These are phyloP conservation scores for Cornus florida DNA, from an alignment of 148 eudicot genomes.

Conservation along the genomic window DNA sequence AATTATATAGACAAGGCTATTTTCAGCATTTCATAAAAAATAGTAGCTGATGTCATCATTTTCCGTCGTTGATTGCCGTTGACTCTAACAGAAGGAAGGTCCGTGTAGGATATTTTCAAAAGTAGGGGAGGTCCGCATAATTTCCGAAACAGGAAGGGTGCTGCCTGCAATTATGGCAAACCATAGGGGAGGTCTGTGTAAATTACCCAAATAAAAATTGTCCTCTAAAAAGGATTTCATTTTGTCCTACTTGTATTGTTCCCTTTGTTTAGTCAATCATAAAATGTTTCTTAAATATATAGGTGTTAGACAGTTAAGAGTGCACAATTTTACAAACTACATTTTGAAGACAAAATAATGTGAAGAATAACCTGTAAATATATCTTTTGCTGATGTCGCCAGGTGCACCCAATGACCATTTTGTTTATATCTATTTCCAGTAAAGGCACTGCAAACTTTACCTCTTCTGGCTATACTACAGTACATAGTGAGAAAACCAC, in stretches of 20 bases:
- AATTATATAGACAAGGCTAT: too few relatives aligned
- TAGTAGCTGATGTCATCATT: too few relatives aligned
- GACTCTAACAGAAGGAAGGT: too few relatives aligned
- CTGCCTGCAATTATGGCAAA: too few relatives aligned
- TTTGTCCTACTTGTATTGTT: not conserved
- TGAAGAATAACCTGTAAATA: conserved; percentile 59
- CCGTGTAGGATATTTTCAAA: too few relatives aligned
- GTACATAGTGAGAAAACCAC: conserved; percentile 30
- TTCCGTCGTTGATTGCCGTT: too few relatives aligned
- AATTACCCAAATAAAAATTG: too few relatives aligned
- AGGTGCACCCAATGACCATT: conserved; percentile 64
- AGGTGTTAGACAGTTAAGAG: not conserved
- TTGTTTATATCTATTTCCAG: conserved; percentile 74
- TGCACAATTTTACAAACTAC: not conserved
- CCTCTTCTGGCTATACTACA: conserved; percentile 91
- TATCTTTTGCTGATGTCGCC: conserved; percentile 85
- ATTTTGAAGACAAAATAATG: not conserved
- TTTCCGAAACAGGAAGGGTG: too few relatives aligned
- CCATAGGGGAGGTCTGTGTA: too few relatives aligned
- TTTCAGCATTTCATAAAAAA: too few relatives aligned
- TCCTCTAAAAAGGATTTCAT: too few relatives aligned
- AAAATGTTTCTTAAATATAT: not conserved
- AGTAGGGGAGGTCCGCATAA: too few relatives aligned
- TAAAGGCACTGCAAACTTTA: conserved; percentile 84
- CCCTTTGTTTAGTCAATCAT: not conserved